Evolutionary conservation across 2,329 filamentous ascomycete genomes (phyloP).

Genomic region (Arthrinium phaeospermum): DNA sequence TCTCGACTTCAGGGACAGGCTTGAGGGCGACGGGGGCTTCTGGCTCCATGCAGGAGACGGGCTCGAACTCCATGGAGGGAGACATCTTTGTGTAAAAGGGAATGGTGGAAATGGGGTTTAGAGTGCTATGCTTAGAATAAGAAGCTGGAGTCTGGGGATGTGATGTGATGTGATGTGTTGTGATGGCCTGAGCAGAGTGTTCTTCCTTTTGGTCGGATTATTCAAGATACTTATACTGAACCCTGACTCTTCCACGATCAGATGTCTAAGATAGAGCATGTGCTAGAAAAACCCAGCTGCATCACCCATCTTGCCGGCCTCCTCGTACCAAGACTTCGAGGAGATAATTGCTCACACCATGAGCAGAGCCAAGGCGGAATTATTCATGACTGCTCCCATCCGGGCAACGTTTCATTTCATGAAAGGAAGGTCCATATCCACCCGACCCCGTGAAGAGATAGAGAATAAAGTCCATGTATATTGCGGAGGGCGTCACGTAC

Average conservation of each 20-base stretch:
- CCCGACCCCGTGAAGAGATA: background rate
- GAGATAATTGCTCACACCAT: background rate
- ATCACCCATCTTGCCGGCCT: background rate
- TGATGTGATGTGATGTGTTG: background rate
- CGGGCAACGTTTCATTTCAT: background rate
- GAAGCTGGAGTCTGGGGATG: background rate
- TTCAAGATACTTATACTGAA: background rate
- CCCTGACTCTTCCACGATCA: background rate
- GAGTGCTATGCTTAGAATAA: background rate
- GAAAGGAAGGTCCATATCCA: background rate
- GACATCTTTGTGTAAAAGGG: background rate
- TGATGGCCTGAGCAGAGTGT: background rate
- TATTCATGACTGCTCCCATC: background rate
- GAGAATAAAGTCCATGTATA: background rate
- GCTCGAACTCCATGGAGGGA: background rate
- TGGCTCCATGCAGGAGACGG: background rate
- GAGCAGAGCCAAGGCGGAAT: background rate
- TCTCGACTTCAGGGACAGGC: background rate
- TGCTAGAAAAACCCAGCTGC: background rate
- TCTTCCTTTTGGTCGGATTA: background rate
- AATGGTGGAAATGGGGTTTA: background rate
- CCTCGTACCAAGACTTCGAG: background rate
- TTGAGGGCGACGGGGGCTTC: background rate
- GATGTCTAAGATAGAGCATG: background rate
- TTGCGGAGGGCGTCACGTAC: background rate